Evolutionary conservation across 306 rosid genomes (phyloP).

Genomic region (Herpetospermum pedunculosum): DNA sequence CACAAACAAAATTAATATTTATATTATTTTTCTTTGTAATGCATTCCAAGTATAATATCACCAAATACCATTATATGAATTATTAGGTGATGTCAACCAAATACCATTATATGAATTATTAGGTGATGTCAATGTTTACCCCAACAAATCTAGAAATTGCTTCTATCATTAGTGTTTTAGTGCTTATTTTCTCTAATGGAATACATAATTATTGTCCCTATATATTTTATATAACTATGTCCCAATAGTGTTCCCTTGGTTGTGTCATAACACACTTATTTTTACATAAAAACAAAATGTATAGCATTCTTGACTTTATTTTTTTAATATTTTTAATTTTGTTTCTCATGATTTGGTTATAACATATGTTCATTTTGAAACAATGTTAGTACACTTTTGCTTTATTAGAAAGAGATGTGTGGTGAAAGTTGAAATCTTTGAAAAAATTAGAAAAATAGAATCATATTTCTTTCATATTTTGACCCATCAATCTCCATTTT

Average conservation of each 20-base stretch:
- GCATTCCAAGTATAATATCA: slow-evolving; percentile 11
- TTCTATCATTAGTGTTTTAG: background rate
- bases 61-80: slow-evolving; percentile 8
- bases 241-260: background rate
- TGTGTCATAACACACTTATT: slow-evolving; percentile 2
- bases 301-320: background rate
- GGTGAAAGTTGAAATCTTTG: background rate
- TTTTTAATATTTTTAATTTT: background rate
- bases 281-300: background rate
- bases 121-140: slow-evolving; percentile 3
- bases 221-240: background rate
- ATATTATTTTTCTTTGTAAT: background rate
- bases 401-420: background rate
- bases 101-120: slow-evolving; percentile 2
- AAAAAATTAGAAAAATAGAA: too few species aligned
- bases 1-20: background rate
- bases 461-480: too few species aligned
- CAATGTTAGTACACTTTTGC: background rate
- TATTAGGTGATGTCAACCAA: slow-evolving; percentile 4
- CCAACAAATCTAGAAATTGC: slow-evolving; percentile 4
- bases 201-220: background rate
- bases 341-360: background rate
- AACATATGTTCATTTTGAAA: background rate
- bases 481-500: background rate
- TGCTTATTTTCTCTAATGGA: background rate